Evolutionary conservation across 352 stramenopile genomes (phyloP), one percentile per base, ranked within the genome.

Genomic region (Pythium brassicae): DNA sequence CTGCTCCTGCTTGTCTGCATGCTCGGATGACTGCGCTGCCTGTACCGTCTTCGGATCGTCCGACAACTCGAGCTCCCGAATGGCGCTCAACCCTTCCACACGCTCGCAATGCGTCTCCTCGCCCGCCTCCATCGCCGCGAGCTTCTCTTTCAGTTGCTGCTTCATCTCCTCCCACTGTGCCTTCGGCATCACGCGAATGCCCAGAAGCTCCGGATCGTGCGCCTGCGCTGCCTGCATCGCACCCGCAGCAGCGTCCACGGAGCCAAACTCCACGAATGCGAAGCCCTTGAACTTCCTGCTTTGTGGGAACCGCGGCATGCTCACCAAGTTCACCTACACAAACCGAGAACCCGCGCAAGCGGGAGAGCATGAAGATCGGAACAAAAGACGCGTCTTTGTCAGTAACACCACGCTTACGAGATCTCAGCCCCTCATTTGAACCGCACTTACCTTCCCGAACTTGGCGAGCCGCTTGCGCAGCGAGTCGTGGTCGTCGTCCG

Each of bases 241-340:
- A 43, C 66, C 14, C 7, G 68, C 42, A 2, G 72, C 72, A 7
- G 68, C 53, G 17, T 66, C 68, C 32, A 52, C 52, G 0, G 74
- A 66, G 3, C 72, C 66, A 50, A 92, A 92, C 66, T 92, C 82
- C 23, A 90, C 74, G n/a, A 92, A 92, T 27, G 72, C 82, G 71
- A 92, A 92, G 9, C 82, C 82, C 59, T 92, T 92, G 50, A 92
- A 89, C 62, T 76, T 74, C 35, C 75, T 73, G 53, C 61, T 87
- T n/a, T 76, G 69, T 17, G 61, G 51, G 53, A 89, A 92, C 27
- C 82, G 82, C 11, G 83, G 78, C 65, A 92, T 72, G 37, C 76
- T 90, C 59, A 92, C 83, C 25, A 90, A 64, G 32, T 75, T 87
- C 39, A 92, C 68, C 72, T 83, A n/a, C n/a, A n/a, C n/a, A n/a